Conservation (phyloP, 768 basidiomycete species). For the Pulveroboletus sp. region DNA sequence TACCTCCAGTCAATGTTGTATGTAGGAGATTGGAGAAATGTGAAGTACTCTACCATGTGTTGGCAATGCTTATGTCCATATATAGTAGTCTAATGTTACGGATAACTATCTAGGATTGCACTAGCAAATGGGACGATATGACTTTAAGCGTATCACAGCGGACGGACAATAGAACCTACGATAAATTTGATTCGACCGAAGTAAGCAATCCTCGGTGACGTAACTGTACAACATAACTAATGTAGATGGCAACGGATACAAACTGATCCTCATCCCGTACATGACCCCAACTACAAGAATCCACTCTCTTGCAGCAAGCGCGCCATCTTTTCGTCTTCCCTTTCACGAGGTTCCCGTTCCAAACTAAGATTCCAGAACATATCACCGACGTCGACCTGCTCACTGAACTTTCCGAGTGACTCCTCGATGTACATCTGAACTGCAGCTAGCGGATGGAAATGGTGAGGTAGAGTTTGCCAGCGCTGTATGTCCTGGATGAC, state of each 20-base stretch:
- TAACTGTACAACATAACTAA: conserved; percentile 22
- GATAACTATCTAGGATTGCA: too few species aligned
- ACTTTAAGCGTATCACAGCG: background rate
- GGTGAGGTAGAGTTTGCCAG: conserved; percentile 90
- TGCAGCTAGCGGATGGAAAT: conserved; percentile 61
- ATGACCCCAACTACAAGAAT: conserved; percentile 50
- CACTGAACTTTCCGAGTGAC: conserved; percentile 64
- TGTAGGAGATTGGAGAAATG: too few species aligned
- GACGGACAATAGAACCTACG: background rate
- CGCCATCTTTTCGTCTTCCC: conserved; percentile 97
- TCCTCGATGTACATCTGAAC: conserved; percentile 78
- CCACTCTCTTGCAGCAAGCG: conserved; percentile 83
- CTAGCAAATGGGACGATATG: too few species aligned
- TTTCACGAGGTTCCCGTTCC: conserved; percentile 86
- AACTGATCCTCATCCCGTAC: conserved; percentile 1
- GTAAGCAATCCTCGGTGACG: conserved; percentile 10
- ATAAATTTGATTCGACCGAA: conserved; percentile 1
- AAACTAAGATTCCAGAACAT: conserved; percentile 83
- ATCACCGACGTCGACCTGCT: conserved; percentile 65
- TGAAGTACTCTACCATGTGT: too few species aligned
- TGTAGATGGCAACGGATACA: conserved; percentile 5
- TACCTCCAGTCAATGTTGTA: too few species aligned
- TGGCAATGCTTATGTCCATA: too few species aligned
- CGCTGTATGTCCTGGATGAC: conserved; percentile 95
- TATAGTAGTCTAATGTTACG: too few species aligned